These are phyloP conservation scores for Exophiala sp. DNA, from an alignment of 2,329 filamentous ascomycete species.

Conservation along the genomic window DNA sequence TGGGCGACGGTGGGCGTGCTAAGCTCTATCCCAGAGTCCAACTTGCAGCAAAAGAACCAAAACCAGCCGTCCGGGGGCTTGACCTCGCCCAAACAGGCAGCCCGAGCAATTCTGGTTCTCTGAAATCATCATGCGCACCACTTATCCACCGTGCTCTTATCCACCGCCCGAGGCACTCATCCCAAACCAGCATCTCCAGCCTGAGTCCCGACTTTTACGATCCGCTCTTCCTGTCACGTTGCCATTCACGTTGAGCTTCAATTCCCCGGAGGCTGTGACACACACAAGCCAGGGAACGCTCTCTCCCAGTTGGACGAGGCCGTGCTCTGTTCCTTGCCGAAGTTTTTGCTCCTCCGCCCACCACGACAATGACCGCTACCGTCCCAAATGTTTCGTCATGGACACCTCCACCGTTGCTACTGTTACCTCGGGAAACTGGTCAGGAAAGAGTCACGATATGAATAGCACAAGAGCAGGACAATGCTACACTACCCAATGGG, in stretches of 20 bases:
- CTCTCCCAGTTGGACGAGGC: background rate
- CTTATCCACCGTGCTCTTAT: conserved; percentile 1
- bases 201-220: conserved; percentile 9
- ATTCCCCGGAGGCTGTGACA: background rate
- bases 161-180: conserved; percentile 6
- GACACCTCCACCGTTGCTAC: background rate
- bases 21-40: background rate
- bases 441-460: conserved; percentile 1
- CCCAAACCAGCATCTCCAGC: conserved; percentile 25
- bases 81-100: conserved; percentile 10
- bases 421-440: conserved; percentile 4
- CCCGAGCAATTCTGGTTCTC: background rate
- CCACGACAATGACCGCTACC: background rate
- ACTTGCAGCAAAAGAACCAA: conserved; percentile 1
- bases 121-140: background rate
- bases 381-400: background rate
- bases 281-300: background rate
- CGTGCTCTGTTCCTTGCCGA: background rate
- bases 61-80: background rate
- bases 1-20: background rate
- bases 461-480: background rate
- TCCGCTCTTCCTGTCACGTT: background rate
- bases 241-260: background rate
- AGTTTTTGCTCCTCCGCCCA: background rate
- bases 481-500: background rate